Conservation (phyloP, 352 stramenopile genomes). For the Globisporangium emineosum region DNA sequence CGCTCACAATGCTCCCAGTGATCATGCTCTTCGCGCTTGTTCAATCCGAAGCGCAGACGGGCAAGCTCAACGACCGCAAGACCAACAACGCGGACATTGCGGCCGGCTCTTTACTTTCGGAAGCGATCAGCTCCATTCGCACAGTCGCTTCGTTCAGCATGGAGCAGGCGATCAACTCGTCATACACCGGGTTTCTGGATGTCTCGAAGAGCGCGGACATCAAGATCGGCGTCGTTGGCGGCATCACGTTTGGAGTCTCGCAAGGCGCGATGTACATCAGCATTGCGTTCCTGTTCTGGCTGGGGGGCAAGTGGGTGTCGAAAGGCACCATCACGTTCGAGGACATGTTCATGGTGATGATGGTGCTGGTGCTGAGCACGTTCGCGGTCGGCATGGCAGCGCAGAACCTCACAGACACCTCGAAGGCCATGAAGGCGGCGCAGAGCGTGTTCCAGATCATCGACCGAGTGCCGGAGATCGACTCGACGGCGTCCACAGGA, state of each 20-base stretch:
- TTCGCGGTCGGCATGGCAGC: constrained; percentile 31
- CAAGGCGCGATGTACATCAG: constrained; percentile 49
- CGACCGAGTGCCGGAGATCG: constrained; percentile 30
- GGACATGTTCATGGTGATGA: constrained; percentile 37
- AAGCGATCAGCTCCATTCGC: constrained; percentile 50
- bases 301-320: constrained; percentile 39
- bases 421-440: constrained; percentile 29
- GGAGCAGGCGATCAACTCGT: constrained; percentile 18
- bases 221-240: constrained; percentile 39
- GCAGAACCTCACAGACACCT: constrained; percentile 26
- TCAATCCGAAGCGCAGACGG: constrained; percentile 35
- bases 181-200: constrained; percentile 25
- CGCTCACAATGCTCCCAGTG: constrained; percentile 25
- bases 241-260: constrained; percentile 44
- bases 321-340: constrained; percentile 37
- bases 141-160: constrained; percentile 40
- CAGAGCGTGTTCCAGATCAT: constrained; percentile 42
- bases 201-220: constrained; percentile 23
- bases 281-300: constrained; percentile 67
- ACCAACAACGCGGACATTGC: constrained; percentile 38
- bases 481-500: not conserved
- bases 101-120: constrained; percentile 36
- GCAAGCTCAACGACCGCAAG: constrained; percentile 35
- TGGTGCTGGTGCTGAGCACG: constrained; percentile 32
- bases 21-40: constrained; percentile 35